These are phyloP conservation scores for Ustilaginoidea virens DNA, from an alignment of 2,329 filamentous ascomycete species.

Conservation along the genomic window DNA sequence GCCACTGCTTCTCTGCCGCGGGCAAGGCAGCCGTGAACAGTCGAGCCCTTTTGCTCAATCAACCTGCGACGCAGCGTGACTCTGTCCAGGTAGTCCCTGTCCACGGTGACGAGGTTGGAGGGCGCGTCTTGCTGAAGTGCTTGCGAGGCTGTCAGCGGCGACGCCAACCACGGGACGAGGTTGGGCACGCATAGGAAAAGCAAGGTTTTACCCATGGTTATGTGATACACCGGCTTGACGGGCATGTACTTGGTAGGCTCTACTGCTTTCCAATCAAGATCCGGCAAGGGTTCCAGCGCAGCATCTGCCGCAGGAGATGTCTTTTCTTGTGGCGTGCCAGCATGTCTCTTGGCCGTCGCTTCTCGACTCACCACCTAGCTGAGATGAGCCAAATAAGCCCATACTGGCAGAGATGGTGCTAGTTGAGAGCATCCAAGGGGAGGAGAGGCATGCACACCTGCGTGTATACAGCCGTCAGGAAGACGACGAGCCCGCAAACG, in stretches of 20 bases:
- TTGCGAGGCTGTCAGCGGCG: conserved; percentile 9
- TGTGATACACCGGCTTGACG: conserved; percentile 36
- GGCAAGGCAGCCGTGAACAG: conserved; percentile 26
- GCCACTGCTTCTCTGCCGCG: conserved; percentile 24
- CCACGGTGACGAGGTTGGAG: conserved; percentile 36
- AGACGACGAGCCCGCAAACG: too few species aligned
- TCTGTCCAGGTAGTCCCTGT: conserved; percentile 31
- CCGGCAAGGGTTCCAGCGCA: conserved; percentile 10
- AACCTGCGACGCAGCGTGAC: conserved; percentile 23
- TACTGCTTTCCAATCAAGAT: conserved; percentile 24
- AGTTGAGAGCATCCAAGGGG: too few species aligned
- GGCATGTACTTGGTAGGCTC: conserved; percentile 26
- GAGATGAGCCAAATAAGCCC: too few species aligned
- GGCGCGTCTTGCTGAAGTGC: conserved; percentile 26
- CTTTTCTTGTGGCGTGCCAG: too few species aligned
- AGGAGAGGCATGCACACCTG: too few species aligned
- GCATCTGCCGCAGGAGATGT: not conserved
- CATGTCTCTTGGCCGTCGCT: too few species aligned
- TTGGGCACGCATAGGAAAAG: not conserved
- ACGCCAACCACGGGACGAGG: too few species aligned
- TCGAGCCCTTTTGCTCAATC: conserved; percentile 21
- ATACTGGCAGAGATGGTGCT: too few species aligned
- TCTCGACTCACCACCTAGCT: too few species aligned
- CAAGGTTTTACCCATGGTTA: conserved; percentile 35
- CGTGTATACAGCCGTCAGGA: too few species aligned